phyloP scores from a whole-genome alignment of 176 grass and related monocot genomes.

The Coix lacrymajobi region DNA sequence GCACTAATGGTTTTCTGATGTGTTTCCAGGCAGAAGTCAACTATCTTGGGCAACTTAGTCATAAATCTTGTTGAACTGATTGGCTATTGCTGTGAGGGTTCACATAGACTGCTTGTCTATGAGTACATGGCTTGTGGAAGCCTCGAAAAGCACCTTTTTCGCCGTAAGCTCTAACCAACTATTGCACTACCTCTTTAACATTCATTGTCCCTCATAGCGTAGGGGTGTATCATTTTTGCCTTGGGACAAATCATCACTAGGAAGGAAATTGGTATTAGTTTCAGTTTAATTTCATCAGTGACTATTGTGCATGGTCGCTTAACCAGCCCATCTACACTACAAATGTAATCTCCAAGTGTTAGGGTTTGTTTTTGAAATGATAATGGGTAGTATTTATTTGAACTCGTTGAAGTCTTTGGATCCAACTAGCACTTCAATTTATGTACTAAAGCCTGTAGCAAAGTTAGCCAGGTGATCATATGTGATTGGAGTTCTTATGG shows the following conservation, averaged over 20 bases:
- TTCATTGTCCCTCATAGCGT: not conserved
- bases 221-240: not conserved
- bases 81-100: constrained; percentile 92
- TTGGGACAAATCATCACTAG: not conserved
- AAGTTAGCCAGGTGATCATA: not conserved
- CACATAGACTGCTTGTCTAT: constrained; percentile 87
- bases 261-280: not conserved
- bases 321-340: not conserved
- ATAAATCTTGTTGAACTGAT: constrained; percentile 93
- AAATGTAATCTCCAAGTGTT: not conserved
- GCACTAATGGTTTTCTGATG: constrained; percentile 17
- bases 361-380: not conserved
- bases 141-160: constrained; percentile 93
- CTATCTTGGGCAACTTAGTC: constrained; percentile 92
- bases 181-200: not conserved
- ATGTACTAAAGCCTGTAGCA: not conserved
- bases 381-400: not conserved
- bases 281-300: not conserved
- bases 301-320: not conserved
- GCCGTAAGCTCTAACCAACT: constrained; percentile 48
- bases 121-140: constrained; percentile 96
- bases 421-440: not conserved
- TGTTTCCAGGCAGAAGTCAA: constrained; percentile 92
- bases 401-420: not conserved
- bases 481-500: not conserved